Conservation (phyloP, 208 protist species). For the Leishmania lainsoni region DNA sequence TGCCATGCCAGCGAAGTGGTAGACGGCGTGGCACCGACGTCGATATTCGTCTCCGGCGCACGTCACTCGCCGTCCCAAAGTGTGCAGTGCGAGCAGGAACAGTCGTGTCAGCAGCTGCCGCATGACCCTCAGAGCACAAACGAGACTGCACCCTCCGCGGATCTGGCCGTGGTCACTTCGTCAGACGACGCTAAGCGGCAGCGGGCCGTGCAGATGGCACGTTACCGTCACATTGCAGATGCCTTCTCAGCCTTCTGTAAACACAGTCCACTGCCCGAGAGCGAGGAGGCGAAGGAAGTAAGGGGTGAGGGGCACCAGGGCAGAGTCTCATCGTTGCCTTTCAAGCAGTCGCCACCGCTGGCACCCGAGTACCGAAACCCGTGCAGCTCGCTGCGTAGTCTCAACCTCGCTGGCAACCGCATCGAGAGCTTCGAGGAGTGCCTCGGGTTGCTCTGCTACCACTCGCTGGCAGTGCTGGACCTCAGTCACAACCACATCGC, state of each 20-base stretch:
- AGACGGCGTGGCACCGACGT: neutral
- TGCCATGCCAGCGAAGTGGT: neutral
- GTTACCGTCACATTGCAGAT: constrained; percentile 34
- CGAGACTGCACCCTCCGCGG: neutral
- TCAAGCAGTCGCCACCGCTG: constrained; percentile 23
- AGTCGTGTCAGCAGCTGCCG: constrained; percentile 12
- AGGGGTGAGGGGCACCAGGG: neutral
- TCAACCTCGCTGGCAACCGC: constrained; percentile 86
- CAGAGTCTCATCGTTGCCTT: neutral
- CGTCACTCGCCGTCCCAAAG: constrained; percentile 37
- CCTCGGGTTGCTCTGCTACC: constrained; percentile 67
- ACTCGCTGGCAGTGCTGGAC: constrained; percentile 83
- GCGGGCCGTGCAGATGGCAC: constrained; percentile 33
- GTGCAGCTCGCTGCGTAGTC: constrained; percentile 78
- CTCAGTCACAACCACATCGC: constrained; percentile 92
- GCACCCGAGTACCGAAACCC: constrained; percentile 45
- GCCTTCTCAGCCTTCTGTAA: constrained; percentile 39
- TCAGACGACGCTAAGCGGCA: constrained; percentile 21
- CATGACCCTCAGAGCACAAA: neutral
- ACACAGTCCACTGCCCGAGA: constrained; percentile 39
- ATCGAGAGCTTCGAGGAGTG: constrained; percentile 62
- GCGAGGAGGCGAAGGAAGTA: constrained; percentile 5
- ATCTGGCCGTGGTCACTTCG: constrained; percentile 10
- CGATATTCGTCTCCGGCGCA: neutral
- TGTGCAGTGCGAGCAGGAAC: constrained; percentile 29